phyloP scores from a whole-genome alignment of 768 basidiomycete genomes.

The Amanita brunnescens region DNA sequence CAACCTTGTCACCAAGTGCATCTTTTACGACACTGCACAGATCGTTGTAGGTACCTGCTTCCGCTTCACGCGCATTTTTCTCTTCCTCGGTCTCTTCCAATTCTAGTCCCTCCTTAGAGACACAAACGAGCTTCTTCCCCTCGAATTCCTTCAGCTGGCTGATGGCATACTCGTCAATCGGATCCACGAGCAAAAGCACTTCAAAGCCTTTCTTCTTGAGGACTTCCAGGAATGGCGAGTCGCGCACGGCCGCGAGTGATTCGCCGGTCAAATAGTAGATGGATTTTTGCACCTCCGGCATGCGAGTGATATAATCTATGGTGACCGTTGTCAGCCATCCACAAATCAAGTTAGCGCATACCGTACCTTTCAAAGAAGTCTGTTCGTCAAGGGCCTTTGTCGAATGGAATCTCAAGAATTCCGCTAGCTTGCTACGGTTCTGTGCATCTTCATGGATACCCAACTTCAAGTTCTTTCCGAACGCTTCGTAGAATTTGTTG shows the following conservation, averaged over 20 bases:
- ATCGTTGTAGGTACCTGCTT: conserved; percentile 74
- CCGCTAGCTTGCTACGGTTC: conserved; percentile 98
- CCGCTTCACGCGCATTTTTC: conserved; percentile 85
- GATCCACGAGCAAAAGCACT: conserved; percentile 94
- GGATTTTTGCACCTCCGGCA: conserved; percentile 98
- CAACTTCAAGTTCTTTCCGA: conserved; percentile 99
- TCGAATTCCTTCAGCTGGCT: conserved; percentile 99
- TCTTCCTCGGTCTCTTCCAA: conserved; percentile 98
- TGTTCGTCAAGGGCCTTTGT: conserved; percentile 89
- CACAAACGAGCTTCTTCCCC: conserved; percentile 93
- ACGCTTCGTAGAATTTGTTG: conserved; percentile 93
- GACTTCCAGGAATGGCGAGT: conserved; percentile 98
- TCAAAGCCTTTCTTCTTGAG: conserved; percentile 99
- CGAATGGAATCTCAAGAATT: conserved; percentile 97
- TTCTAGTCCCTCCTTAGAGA: conserved; percentile 98
- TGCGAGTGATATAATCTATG: conserved; percentile 96
- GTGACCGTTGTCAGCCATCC: background rate
- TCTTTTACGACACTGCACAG: conserved; percentile 96
- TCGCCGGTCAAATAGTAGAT: conserved; percentile 99
- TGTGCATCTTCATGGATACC: conserved; percentile 99
- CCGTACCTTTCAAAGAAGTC: conserved; percentile 84
- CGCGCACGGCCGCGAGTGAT: conserved; percentile 80
- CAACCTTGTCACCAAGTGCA: conserved; percentile 97
- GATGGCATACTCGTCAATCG: conserved; percentile 98
- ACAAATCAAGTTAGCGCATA: background rate